Conservation (phyloP, 768 basidiomycete genomes). For the Tricholoma flavovirens region DNA sequence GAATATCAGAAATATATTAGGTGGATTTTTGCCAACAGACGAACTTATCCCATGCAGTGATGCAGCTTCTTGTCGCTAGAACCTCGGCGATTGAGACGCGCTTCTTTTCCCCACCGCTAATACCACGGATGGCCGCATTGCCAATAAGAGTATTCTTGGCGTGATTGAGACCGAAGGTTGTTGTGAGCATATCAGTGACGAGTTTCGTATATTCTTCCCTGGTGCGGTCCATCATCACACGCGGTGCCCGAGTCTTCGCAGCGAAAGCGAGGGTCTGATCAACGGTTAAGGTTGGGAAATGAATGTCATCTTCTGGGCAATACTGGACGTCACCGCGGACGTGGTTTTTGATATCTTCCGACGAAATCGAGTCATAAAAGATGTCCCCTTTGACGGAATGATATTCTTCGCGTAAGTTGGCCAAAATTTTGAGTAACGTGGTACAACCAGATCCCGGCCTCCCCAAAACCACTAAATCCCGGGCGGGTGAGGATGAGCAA, state of each 20-base stretch:
- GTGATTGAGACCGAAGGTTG: slow-evolving; percentile 74
- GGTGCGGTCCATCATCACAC: slow-evolving; percentile 36
- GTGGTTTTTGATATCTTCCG: slow-evolving; percentile 53
- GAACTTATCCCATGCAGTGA: slow-evolving; percentile 36
- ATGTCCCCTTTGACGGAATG: slow-evolving; percentile 67
- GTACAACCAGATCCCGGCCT: slow-evolving; percentile 85
- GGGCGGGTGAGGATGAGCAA: not conserved
- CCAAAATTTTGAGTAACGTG: slow-evolving; percentile 75
- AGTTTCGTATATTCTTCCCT: slow-evolving; percentile 37
- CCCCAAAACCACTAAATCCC: slow-evolving; percentile 65
- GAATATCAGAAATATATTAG: slow-evolving; percentile 9
- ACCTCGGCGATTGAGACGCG: slow-evolving; percentile 63
- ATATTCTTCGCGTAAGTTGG: slow-evolving; percentile 69
- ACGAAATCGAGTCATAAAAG: slow-evolving; percentile 68
- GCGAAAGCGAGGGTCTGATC: slow-evolving; percentile 69
- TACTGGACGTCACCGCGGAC: slow-evolving; percentile 79
- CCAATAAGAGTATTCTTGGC: slow-evolving; percentile 61
- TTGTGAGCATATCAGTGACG: slow-evolving; percentile 51
- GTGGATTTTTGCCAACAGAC: not conserved
- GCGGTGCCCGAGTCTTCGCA: slow-evolving; percentile 61
- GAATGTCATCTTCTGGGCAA: slow-evolving; percentile 80
- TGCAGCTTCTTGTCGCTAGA: slow-evolving; percentile 48
- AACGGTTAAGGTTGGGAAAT: slow-evolving; percentile 80
- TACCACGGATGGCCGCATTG: slow-evolving; percentile 54
- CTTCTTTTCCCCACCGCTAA: slow-evolving; percentile 52